A percentile compares a stretch with the other conserved stretches of the same genome.
phyloP scores from a whole-genome alignment of 257 asterid genomes.

The Scutellaria barbata region DNA sequence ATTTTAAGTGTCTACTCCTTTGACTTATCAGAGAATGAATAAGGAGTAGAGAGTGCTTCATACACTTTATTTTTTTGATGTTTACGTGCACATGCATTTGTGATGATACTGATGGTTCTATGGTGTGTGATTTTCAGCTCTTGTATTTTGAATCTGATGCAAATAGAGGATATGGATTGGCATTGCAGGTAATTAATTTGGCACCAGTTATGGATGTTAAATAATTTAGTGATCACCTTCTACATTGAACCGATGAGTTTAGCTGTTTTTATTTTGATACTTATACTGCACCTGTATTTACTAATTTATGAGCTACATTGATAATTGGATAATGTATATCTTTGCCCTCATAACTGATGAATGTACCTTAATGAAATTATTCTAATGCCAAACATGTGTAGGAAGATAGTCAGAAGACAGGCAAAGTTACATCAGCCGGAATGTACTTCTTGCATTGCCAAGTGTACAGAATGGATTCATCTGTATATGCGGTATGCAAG shows the following conservation, averaged over 20 bases:
- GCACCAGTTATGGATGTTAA: conserved; percentile 10
- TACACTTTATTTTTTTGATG: conserved; percentile 6
- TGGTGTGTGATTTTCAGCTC: conserved; percentile 40
- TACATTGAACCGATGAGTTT: no score
- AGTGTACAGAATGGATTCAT: conserved; percentile 92
- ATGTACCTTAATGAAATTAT: conserved; percentile 23
- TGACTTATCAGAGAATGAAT: background rate
- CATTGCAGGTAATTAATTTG: conserved; percentile 65
- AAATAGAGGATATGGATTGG: conserved; percentile 81
- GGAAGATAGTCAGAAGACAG: conserved; percentile 93
- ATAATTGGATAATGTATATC: no score
- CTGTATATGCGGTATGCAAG: conserved; percentile 77
- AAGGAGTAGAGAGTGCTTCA: background rate
- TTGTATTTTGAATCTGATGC: conserved; percentile 75
- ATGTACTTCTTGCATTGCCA: conserved; percentile 96
- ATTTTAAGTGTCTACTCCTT: background rate
- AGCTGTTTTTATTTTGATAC: no score
- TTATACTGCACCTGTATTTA: no score
- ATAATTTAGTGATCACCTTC: background rate
- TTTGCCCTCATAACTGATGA: no score
- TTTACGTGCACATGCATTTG: background rate
- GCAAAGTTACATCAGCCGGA: conserved; percentile 87
- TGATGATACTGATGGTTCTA: conserved; percentile 32
- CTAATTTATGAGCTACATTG: no score
- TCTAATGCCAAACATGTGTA: conserved; percentile 30